Percentiles rank a stretch among this genome's conserved stretches.
Evolutionary conservation across 495 filamentous ascomycete species (phyloP).

Genomic region (Xylaria grammica): DNA sequence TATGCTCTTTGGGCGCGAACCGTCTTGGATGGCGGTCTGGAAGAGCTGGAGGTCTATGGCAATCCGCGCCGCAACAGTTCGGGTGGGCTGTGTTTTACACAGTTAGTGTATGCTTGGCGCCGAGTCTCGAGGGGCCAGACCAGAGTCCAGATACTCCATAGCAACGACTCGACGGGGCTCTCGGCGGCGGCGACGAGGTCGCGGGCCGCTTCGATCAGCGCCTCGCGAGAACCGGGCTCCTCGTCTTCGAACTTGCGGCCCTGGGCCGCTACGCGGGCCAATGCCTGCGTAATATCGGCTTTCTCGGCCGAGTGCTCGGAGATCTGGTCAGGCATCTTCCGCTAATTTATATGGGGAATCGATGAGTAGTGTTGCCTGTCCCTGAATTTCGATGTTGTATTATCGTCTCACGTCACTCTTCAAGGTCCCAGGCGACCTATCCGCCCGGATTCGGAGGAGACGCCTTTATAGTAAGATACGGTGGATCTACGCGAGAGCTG

Average conservation of each 20-base stretch:
- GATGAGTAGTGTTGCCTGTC: too few relatives aligned
- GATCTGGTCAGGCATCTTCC: slow-evolving; percentile 13
- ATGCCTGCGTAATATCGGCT: slow-evolving; percentile 8
- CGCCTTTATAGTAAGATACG: too few relatives aligned
- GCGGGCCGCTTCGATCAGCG: slow-evolving; percentile 12
- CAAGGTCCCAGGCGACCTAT: too few relatives aligned
- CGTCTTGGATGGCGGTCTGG: slow-evolving; percentile 20
- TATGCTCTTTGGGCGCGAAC: slow-evolving; percentile 17
- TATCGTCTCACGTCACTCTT: too few relatives aligned
- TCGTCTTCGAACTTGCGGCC: slow-evolving; percentile 15
- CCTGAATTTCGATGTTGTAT: too few relatives aligned
- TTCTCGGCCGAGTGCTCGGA: background rate
- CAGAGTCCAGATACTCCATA: slow-evolving; percentile 14
- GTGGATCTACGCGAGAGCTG: too few relatives aligned
- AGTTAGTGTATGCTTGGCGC: background rate
- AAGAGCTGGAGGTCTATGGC: slow-evolving; percentile 28
- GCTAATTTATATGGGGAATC: too few relatives aligned
- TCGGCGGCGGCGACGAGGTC: slow-evolving; percentile 18
- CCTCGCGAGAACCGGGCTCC: slow-evolving; percentile 11
- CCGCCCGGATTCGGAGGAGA: too few relatives aligned
- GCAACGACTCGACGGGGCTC: slow-evolving; percentile 18
- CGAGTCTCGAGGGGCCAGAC: slow-evolving; percentile 1
- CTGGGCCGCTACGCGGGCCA: slow-evolving; percentile 10
- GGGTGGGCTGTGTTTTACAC: slow-evolving; percentile 24
- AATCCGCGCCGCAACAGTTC: slow-evolving; percentile 24